Evolutionary conservation across 371 early-diverging fungal species (phyloP).

Genomic region (Mortierella sp.): DNA sequence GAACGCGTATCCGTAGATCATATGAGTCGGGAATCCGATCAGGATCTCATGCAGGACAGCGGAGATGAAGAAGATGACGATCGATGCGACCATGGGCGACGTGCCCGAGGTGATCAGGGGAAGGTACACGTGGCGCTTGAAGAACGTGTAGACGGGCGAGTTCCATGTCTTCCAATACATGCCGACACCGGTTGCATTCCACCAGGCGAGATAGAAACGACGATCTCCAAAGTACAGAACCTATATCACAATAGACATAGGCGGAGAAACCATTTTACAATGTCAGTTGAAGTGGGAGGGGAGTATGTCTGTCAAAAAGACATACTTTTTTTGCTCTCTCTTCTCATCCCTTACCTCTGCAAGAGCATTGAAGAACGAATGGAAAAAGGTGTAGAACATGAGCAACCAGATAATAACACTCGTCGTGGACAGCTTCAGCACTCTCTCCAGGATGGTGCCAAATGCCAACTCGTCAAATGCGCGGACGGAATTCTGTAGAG

Average conservation of each 20-base stretch:
- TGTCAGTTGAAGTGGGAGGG: not conserved
- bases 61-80: conserved; percentile 82
- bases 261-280: not conserved
- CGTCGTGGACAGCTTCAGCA: conserved; percentile 88
- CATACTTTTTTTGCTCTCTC: no score
- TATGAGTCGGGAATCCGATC: conserved; percentile 88
- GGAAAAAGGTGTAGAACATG: conserved; percentile 93
- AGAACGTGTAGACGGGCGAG: conserved; percentile 85
- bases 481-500: conserved; percentile 82
- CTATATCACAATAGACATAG: conserved; percentile 26
- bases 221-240: conserved; percentile 90
- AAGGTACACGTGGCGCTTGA: conserved; percentile 91
- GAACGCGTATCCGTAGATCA: conserved; percentile 86
- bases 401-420: conserved; percentile 88
- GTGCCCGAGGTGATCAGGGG: conserved; percentile 69
- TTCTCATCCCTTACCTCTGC: conserved; percentile 74
- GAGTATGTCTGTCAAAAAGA: not conserved
- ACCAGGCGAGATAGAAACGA: conserved; percentile 91
- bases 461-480: conserved; percentile 76
- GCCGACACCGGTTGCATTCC: conserved; percentile 86
- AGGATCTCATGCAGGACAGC: conserved; percentile 89
- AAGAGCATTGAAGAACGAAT: conserved; percentile 82
- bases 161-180: conserved; percentile 95
- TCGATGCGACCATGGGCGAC: conserved; percentile 65
- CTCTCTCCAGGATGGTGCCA: conserved; percentile 81